Conservation (phyloP, 352 stramenopile species). For the Pythium brachiatum region DNA sequence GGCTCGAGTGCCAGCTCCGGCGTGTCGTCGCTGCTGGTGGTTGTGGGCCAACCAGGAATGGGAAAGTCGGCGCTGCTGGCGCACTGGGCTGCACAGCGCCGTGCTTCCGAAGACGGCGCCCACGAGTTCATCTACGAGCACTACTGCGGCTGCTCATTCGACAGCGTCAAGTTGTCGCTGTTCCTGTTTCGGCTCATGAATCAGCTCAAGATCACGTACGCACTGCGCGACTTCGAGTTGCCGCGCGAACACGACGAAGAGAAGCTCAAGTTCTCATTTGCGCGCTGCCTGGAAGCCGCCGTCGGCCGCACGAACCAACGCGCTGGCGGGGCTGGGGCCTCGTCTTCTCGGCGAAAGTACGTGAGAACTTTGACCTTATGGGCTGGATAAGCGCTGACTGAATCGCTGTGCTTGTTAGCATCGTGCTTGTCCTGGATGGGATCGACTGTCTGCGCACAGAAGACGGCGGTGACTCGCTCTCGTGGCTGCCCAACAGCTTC, state of each 20-base stretch:
- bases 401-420: constrained; percentile 29
- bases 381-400: background rate
- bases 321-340: constrained; percentile 16
- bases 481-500: constrained; percentile 77
- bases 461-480: constrained; percentile 80
- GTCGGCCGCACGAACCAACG: constrained; percentile 39
- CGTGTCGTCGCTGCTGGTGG: constrained; percentile 49
- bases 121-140: constrained; percentile 81
- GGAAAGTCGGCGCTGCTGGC: constrained; percentile 78
- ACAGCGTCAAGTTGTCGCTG: constrained; percentile 79
- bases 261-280: constrained; percentile 85
- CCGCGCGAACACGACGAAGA: constrained; percentile 79
- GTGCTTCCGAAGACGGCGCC: constrained; percentile 25
- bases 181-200: constrained; percentile 84
- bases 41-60: constrained; percentile 59
- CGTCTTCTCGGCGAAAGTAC: constrained; percentile 29
- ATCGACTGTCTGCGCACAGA: constrained; percentile 81
- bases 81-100: constrained; percentile 62
- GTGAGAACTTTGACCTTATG: background rate
- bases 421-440: constrained; percentile 76
- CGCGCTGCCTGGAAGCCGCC: constrained; percentile 68
- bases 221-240: constrained; percentile 76
- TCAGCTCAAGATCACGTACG: constrained; percentile 69
- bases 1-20: background rate
- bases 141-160: constrained; percentile 78